phyloP scores from a whole-genome alignment of 345 rosid genomes.

The Noccaea bulbosa region DNA sequence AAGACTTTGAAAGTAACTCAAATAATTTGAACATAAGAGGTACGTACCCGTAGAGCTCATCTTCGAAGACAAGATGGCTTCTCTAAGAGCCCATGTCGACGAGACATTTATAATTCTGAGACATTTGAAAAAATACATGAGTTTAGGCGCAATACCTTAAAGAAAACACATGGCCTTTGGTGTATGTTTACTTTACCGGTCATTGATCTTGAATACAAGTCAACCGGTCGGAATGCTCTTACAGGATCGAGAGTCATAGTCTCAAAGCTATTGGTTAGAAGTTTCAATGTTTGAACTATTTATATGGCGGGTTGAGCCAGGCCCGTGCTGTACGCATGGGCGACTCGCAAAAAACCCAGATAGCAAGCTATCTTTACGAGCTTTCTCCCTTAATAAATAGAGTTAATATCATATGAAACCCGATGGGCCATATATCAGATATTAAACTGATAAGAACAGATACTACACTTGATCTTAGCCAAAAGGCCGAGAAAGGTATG shows the following conservation, averaged over 20 bases:
- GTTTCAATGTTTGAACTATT: background rate
- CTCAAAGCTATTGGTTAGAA: too few species aligned
- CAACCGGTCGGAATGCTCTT: slow-evolving; percentile 10
- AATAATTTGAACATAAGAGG: slow-evolving; percentile 46
- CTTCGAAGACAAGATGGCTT: slow-evolving; percentile 76
- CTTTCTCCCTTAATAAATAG: background rate
- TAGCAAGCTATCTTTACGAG: background rate
- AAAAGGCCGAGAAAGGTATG: slow-evolving; percentile 79
- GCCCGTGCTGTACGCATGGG: background rate
- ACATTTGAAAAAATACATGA: slow-evolving; percentile 30
- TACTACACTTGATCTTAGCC: slow-evolving; percentile 77
- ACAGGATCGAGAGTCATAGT: too few species aligned
- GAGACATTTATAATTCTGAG: slow-evolving; percentile 24
- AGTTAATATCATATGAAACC: background rate
- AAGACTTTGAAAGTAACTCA: background rate
- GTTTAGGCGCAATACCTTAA: slow-evolving; percentile 12
- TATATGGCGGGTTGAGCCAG: background rate
- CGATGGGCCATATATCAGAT: slow-evolving; percentile 56
- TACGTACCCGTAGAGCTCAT: slow-evolving; percentile 73
- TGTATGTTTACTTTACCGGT: slow-evolving; percentile 33
- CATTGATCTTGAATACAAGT: slow-evolving; percentile 23
- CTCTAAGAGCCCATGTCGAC: slow-evolving; percentile 62
- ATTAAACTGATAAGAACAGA: slow-evolving; percentile 71
- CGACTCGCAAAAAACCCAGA: background rate
- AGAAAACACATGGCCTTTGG: slow-evolving; percentile 33